Percentiles rank a stretch among this genome's conserved stretches.
Conservation (phyloP, 371 early-diverging fungal species). For the Actinomucor elegans region DNA sequence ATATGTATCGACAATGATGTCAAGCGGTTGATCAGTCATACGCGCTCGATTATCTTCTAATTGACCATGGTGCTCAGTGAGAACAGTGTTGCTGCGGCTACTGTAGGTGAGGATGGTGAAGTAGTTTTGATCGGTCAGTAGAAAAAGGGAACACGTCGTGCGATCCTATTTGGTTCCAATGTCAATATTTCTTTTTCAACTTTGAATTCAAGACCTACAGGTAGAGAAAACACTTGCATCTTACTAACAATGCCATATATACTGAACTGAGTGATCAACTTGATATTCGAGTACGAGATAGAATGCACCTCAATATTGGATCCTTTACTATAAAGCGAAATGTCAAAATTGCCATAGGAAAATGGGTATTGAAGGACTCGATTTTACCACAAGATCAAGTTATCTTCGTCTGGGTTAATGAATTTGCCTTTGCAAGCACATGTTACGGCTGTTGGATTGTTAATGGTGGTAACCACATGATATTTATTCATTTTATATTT, state of each 20-base stretch:
- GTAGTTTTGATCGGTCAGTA: constrained; percentile 13
- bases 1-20: background rate
- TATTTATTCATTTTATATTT: constrained; percentile 4
- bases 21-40: constrained; percentile 4
- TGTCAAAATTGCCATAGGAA: background rate
- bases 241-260: constrained; percentile 64
- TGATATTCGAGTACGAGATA: constrained; percentile 43
- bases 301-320: constrained; percentile 63
- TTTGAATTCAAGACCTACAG: constrained; percentile 28
- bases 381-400: constrained; percentile 63
- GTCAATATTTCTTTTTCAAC: no score
- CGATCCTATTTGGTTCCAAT: constrained; percentile 12
- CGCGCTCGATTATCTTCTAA: background rate
- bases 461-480: constrained; percentile 19
- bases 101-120: constrained; percentile 11
- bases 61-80: constrained; percentile 11
- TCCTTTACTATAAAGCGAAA: constrained; percentile 49
- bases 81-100: background rate
- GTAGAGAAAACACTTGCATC: constrained; percentile 47
- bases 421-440: constrained; percentile 51
- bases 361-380: background rate
- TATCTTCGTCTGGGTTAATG: constrained; percentile 51
- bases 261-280: constrained; percentile 51
- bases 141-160: constrained; percentile 15
- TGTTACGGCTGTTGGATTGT: constrained; percentile 9